Conservation (phyloP, 2,329 filamentous ascomycete genomes). For the Fusarium camptoceras region DNA sequence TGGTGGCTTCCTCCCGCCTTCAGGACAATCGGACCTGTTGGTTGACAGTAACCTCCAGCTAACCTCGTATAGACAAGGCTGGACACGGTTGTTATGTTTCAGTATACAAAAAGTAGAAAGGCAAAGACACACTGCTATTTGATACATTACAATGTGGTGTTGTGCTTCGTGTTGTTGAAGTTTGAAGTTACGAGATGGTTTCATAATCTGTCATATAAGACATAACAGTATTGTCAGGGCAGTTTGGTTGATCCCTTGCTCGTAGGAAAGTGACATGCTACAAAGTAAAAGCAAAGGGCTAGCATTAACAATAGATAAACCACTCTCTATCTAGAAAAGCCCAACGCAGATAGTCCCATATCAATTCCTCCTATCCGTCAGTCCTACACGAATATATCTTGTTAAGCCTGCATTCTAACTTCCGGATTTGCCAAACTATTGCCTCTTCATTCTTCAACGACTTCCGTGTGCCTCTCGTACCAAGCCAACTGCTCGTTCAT, state of each 20-base stretch:
- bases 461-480: constrained; percentile 27
- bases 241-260: not conserved
- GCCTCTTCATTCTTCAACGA: not conserved
- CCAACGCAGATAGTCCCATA: not conserved
- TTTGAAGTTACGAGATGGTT: not conserved
- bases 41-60: not conserved
- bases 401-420: not conserved
- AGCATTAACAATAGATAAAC: not conserved
- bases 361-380: not conserved
- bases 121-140: not conserved
- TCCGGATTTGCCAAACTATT: not conserved
- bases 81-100: too few species aligned
- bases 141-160: not conserved
- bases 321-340: not conserved
- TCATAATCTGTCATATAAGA: not conserved
- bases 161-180: not conserved
- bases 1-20: constrained; percentile 18
- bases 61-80: not conserved
- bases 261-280: not conserved
- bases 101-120: not conserved
- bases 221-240: not conserved
- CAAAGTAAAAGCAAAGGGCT: not conserved
- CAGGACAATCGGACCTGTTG: constrained; percentile 11
- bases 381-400: too few species aligned
- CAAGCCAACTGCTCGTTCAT: constrained; percentile 32